Conservation (phyloP, 306 rosid genomes). For the Lotus japonicus region DNA sequence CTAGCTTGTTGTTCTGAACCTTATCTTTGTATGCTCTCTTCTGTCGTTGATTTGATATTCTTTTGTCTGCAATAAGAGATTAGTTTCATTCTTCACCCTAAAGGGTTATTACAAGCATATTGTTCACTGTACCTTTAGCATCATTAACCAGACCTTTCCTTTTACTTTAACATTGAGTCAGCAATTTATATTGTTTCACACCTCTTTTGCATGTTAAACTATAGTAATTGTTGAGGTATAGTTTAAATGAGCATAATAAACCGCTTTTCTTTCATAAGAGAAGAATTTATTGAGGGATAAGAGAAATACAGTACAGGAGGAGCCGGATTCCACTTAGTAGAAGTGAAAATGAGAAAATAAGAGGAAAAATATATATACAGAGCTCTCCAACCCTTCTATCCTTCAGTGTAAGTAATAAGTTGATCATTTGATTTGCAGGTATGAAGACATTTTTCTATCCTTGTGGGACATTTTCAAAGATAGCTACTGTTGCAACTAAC, state of each 20-base stretch:
- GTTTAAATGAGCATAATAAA: conserved; percentile 7
- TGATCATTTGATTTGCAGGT: conserved; percentile 46
- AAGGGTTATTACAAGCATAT: not conserved
- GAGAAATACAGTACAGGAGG: not conserved
- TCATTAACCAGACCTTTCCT: no score
- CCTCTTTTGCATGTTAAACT: not conserved
- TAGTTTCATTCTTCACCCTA: not conserved
- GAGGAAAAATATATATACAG: not conserved
- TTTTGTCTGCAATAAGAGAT: not conserved
- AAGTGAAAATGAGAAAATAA: not conserved
- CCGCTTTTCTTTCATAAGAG: not conserved
- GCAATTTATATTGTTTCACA: not conserved
- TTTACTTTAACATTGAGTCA: no score
- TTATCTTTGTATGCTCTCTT: conserved; percentile 63
- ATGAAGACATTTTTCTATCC: conserved; percentile 80
- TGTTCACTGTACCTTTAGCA: no score
- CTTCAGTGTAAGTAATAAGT: conserved; percentile 6
- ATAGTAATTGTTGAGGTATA: conserved; percentile 9
- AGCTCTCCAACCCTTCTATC: not conserved
- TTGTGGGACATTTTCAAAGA: conserved; percentile 86
- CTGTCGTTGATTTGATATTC: not conserved
- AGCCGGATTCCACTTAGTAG: not conserved
- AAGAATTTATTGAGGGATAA: not conserved
- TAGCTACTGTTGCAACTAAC: conserved; percentile 76
- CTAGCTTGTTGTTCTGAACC: conserved; percentile 94